These are phyloP conservation scores for Globisporangium sylvaticum DNA, from an alignment of 352 stramenopile genomes.

Conservation along the genomic window DNA sequence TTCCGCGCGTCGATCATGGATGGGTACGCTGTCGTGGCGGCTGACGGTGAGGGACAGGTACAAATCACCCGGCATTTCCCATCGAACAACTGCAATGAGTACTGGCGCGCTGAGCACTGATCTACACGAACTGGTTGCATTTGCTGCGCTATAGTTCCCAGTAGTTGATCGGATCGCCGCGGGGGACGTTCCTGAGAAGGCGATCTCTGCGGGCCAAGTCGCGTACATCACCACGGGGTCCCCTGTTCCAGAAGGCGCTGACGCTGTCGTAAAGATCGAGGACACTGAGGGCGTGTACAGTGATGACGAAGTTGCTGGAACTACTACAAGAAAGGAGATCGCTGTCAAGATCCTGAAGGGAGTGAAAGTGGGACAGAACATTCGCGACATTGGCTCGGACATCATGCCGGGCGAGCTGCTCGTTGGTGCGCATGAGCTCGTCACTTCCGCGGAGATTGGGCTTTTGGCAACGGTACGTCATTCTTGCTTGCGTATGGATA, in stretches of 20 bases:
- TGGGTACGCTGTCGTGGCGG: conserved; percentile 93
- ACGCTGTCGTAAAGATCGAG: conserved; percentile 95
- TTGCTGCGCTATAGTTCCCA: conserved; percentile 36
- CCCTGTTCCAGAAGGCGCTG: conserved; percentile 82
- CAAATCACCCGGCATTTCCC: not conserved
- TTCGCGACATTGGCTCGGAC: conserved; percentile 91
- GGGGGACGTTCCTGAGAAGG: conserved; percentile 38
- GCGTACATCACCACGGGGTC: conserved; percentile 96
- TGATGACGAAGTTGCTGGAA: conserved; percentile 11
- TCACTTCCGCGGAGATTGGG: conserved; percentile 89
- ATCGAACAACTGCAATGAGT: not conserved
- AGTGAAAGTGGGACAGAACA: conserved; percentile 56
- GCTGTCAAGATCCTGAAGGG: conserved; percentile 62
- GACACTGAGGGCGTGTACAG: conserved; percentile 69
- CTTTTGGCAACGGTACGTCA: conserved; percentile 85
- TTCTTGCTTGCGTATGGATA: not conserved
- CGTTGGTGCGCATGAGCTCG: conserved; percentile 57
- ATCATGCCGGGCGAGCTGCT: conserved; percentile 79
- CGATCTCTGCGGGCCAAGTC: conserved; percentile 47
- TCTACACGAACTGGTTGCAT: not conserved
- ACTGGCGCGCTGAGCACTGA: not conserved
- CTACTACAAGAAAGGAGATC: conserved; percentile 21
- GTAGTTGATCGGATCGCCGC: conserved; percentile 69
- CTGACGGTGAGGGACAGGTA: conserved; percentile 70
- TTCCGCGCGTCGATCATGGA: conserved; percentile 98